Conservation (phyloP, 345 rosid species). For the Gossypium ekmanianum region DNA sequence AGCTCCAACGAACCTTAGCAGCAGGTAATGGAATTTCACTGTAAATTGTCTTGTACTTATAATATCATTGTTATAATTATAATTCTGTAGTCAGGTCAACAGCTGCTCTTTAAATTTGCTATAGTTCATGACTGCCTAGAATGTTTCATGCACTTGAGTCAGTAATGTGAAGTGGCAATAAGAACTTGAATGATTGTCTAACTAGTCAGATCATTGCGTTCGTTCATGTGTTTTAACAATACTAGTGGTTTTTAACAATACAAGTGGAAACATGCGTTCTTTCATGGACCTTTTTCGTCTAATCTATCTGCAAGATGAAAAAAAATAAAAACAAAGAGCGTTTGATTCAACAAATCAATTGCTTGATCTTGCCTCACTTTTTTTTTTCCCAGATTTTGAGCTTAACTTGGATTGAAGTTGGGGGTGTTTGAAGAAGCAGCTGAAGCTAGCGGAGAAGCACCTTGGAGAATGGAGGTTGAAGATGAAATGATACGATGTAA, state of each 20-base stretch:
- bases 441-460: neutral
- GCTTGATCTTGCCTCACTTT: neutral
- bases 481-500: neutral
- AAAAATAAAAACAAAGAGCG: neutral
- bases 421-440: neutral
- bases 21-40: slow-evolving; percentile 33
- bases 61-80: neutral
- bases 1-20: slow-evolving; percentile 26
- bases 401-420: slow-evolving; percentile 1
- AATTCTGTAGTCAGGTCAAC: neutral
- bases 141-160: neutral
- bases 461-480: slow-evolving; percentile 5
- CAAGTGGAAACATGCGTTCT: no score
- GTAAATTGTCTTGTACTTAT: neutral
- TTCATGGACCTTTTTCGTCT: neutral
- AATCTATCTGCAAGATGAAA: neutral
- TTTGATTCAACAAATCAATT: neutral
- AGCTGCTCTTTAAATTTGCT: neutral
- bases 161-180: no score
- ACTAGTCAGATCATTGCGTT: no score
- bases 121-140: neutral
- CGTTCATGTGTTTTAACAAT: no score
- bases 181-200: no score
- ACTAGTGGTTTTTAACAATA: no score
- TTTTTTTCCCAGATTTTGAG: slow-evolving; percentile 19